Evolutionary conservation across 805 yeast genomes (phyloP), one percentile per base, ranked within the genome.

Genomic region (Yamadazyma olivae): DNA sequence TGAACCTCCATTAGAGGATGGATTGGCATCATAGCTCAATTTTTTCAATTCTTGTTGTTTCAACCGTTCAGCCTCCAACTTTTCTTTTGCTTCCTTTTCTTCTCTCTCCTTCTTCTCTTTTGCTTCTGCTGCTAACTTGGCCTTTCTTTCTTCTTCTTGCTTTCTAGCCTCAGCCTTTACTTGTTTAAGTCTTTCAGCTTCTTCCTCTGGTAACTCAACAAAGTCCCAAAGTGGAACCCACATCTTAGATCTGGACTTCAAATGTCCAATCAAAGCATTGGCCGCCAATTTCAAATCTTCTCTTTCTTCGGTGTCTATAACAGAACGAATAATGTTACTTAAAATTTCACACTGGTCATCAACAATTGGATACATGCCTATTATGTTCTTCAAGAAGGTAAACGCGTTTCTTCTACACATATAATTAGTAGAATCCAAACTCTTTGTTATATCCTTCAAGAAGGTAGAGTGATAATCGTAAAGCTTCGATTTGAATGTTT

Each of bases 251-350:
- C 79, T 66, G 0, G 86, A 75, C 38, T 72, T 75, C 17, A 83
- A 57, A 41, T 80, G 80, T 0, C 88, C 90, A 34, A 75, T 61
- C 35, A 84, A 66, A 1, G 93, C 90, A 54, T 71, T 77, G 0
- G 88, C 79, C 1, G 96, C 81, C 23, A 90, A 63, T 50, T 77
- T 83, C 48, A 90, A 70, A 57, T 90, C 98, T 36, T 85, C 90
- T 44, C 97, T 73, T 3, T 61, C 53, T 44, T 90, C 97, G 0
- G 55, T 50, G 4, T 55, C 43, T 6, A 75, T 51, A 15, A 84
- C 74, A 1, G 50, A 46, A 20, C 75, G 69, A 22, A 90, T 61
- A 8, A 67, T 57, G 4, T 56, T 60, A 6, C 71, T 56, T 1
- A 89, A 51, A 5, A 51, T 39, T 36, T 75, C 77, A 22, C 88